Evolutionary conservation across 2,329 filamentous ascomycete species (phyloP).

Genomic region (Beauveria varroae): DNA sequence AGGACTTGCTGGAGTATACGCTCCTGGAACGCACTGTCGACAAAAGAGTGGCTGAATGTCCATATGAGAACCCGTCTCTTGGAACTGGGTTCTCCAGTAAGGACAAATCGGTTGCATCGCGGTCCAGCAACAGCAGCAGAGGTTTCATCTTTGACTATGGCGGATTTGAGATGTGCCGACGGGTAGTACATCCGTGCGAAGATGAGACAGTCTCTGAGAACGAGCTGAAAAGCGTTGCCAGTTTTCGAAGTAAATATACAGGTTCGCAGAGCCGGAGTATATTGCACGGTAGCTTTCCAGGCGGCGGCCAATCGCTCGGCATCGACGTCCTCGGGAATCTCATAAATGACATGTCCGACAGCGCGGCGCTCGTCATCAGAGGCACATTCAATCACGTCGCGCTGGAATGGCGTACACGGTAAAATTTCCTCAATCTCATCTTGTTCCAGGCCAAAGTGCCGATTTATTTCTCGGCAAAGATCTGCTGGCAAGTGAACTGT

Average conservation of each 20-base stretch:
- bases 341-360: background rate
- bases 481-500: too few relatives aligned
- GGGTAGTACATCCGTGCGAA: background rate
- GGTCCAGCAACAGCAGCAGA: background rate
- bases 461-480: too few relatives aligned
- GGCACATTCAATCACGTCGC: background rate
- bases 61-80: background rate
- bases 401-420: background rate
- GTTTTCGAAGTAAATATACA: background rate
- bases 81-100: background rate
- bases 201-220: background rate
- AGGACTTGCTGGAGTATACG: background rate
- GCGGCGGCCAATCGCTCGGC: background rate
- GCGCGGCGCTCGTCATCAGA: background rate
- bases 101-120: background rate
- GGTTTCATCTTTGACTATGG: background rate
- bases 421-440: background rate
- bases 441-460: background rate
- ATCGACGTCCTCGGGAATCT: background rate
- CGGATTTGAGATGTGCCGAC: background rate
- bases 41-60: background rate
- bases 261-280: background rate
- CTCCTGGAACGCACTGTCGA: background rate
- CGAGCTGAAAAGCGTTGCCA: background rate
- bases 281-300: background rate